Base-by-base conservation (phyloP, 2,329 filamentous ascomycete genomes). In the Cladosporium sp. region DNA sequence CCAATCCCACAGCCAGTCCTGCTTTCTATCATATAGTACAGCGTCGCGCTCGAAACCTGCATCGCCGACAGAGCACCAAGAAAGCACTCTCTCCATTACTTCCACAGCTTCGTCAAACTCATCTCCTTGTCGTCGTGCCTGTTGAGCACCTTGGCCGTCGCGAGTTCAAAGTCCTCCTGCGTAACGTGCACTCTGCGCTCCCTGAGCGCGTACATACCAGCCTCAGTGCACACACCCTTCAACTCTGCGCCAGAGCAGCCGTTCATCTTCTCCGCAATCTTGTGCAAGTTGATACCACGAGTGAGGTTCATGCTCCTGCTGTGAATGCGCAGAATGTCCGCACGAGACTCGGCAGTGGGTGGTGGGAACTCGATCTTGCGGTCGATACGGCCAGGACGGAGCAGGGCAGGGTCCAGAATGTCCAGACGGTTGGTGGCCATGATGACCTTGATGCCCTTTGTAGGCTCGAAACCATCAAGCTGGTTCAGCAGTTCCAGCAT, bases 211-310 rank as follows among this genome's bases (percentile, higher is more conserved):
- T 95, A 99, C 95, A 99, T 99, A 74, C 95, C 95, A 2, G 95
- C 93, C 80, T 99, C 95, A 55, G 95, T 99, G 79, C 95, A 99
- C 57, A 99, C 95, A 83, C 95, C 95, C 88, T 99, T 99, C 73
- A 99, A 82, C 81, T 99, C 95, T 64, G 95, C 95, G 67, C 95
- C 95, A 3, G 93, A 97, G 81, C 95, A 99, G 61, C 95, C 95
- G 76, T 97, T 97, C 95, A 99, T 99, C 87, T 98, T 98, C 85
- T 99, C 95, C 33, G 95, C 95, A 74, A 98, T 96, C 88, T 99
- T 99, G 74, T 87, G 96, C 70, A 99, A 84, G 81, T 99, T 96
- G 83, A 99, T 98, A 62, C 95, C 95, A 75, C 95, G 88, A 16
- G 95, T 99, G 73, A 99, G 81, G 82, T 99, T 99, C 95, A 99